Base-by-base conservation (phyloP, 2,329 filamentous ascomycete genomes). In the Dactylellina sp. region DNA sequence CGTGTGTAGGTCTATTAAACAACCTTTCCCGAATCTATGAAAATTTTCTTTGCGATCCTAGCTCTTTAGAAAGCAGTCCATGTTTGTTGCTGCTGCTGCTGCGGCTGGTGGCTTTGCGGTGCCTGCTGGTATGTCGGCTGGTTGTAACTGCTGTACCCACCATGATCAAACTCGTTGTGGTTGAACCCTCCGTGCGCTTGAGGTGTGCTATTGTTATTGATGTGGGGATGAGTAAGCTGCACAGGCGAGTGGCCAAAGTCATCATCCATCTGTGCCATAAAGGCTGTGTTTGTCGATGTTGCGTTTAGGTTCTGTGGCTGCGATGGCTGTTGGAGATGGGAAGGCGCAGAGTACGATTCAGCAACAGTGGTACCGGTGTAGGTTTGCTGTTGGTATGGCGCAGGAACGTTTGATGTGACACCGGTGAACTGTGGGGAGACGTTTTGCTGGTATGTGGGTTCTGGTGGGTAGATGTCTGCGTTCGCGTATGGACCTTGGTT, bases 401-500 rank as follows among this genome's bases (percentile, higher is more conserved):
- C 55, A 7, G 64, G 53, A 12, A 52, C 46, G n/a, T 60, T 44
- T 1, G 25, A 25, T 40, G 46, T 24, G n/a, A 62, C 40, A 16
- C 70, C 70, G 12, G 61, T 56, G 50, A 61, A 60, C 47, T 74
- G 70, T 9, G 61, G 61, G 14, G 18, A 25, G 9, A 44, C 16
- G 24, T 28, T 46, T 32, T 53, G 60, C 9, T 66, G 70, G 56
- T 74, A 66, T 18, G 70, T 47, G 11, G 70, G 61, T 46, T 74
- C 70, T 50, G 70, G 70, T 2, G 70, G 61, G 61, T 74, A 74
- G 61, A 74, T 60, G 22, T 74, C 70, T 20, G 61, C 70, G 56
- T 74, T 74, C 6, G 70, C 70, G 35, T 74, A 74, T 37, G 70
- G 70, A 11, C 70, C 70, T 61, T 74, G 70, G 61, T 74, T 74